Evolutionary conservation across 2,329 filamentous ascomycete species (phyloP), one percentile per base, ranked within the genome.

Genomic region (Ophiocordyceps camponoti-leonardi): DNA sequence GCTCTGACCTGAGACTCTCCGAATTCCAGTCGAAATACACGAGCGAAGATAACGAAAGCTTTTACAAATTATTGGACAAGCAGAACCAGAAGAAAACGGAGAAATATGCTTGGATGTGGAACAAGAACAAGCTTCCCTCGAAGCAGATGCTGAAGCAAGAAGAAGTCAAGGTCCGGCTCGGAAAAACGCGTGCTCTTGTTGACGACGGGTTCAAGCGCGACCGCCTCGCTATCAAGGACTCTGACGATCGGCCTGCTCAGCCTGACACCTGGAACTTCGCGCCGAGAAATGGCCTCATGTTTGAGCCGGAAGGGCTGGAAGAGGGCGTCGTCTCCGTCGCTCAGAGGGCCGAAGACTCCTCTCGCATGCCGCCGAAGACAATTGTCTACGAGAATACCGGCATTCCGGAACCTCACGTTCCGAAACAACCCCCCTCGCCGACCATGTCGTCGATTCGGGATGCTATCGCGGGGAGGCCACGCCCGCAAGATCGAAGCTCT

Each of bases 11-110:
- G 69, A 87, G 82, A 48, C 72, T 98, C 1, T 78, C 81, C 45
- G 77, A 81, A 1, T 98, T 95, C 56, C 92, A 98, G 58, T 75
- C 83, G 3, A 90, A 85, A 53, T 96, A 95, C 64, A 98, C 90
- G 1, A 94, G 86, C 56, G 92, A 98, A 62, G 92, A 98, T 60
- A 96, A 96, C 58, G 92, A 95, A 59, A 93, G 85, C 54, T 96
- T 98, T 67, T 94, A 94, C 62, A 83, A 81, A 54, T 71, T 98
- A 1, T 68, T 96, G 26, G 92, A 98, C 64, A 84, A 81, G 56
- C 86, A 95, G 57, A 98, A 95, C 57, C 73, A 80, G 49, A 90
- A 87, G 60, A 77, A 73, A 44, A 81, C 83, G 0, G 81, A 88
- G 56, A 94, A 90, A 55, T 84, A 94, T 57, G 79, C 79, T 1